Conservation (phyloP, 495 filamentous ascomycete species). For the Lasiosphaeria ovina region DNA sequence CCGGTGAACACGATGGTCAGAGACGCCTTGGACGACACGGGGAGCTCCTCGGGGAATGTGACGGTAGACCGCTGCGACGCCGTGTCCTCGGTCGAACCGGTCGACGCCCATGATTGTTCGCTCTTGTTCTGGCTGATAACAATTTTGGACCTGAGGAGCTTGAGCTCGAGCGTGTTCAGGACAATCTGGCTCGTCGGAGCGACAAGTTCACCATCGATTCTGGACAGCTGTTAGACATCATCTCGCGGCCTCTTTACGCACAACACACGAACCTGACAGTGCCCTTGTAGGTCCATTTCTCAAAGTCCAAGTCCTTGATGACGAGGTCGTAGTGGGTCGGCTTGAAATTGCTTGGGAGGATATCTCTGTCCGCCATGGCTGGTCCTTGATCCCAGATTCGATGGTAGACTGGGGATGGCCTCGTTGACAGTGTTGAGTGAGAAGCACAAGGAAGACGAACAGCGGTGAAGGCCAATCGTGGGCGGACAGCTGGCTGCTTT, state of each 20-base stretch:
- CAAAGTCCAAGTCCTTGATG: constrained; percentile 74
- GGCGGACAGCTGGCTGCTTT: not conserved
- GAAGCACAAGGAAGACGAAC: constrained; percentile 15
- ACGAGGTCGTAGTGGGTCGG: constrained; percentile 83
- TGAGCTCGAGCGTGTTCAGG: constrained; percentile 68
- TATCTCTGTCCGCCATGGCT: constrained; percentile 53
- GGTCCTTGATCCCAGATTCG: not conserved
- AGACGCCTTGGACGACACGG: constrained; percentile 56
- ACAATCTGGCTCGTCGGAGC: constrained; percentile 66
- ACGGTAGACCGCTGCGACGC: constrained; percentile 76
- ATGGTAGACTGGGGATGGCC: not conserved
- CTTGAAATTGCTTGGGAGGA: constrained; percentile 64
- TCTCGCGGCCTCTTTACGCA: not conserved
- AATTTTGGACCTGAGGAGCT: constrained; percentile 54
- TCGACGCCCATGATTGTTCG: constrained; percentile 54
- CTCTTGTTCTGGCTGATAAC: constrained; percentile 46
- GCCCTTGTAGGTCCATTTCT: constrained; percentile 79
- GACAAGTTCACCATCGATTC: constrained; percentile 56
- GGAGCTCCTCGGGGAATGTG: constrained; percentile 65
- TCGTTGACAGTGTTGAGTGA: constrained; percentile 18
- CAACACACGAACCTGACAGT: constrained; percentile 57
- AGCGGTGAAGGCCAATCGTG: not conserved
- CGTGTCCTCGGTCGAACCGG: constrained; percentile 71
- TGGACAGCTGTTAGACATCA: constrained; percentile 18
- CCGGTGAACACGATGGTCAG: constrained; percentile 78